Percentiles rank a stretch among this genome's conserved stretches.
Evolutionary conservation across 1,284 basidiomycete species (phyloP).

Genomic region (Malassezia psittaci): DNA sequence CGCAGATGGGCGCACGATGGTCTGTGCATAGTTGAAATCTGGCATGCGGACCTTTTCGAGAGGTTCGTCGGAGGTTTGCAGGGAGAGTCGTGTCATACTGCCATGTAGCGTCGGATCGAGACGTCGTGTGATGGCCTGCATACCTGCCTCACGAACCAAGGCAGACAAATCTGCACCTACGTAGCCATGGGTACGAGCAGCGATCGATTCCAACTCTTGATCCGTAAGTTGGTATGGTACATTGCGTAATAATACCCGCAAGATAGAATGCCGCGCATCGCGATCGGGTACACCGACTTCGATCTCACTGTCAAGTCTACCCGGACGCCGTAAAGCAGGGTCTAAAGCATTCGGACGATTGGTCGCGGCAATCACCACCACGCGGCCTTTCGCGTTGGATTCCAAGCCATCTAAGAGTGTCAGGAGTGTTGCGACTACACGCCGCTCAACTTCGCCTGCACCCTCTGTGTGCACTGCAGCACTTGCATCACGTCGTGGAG

Average conservation of each 20-base stretch:
- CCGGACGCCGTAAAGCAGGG: slow-evolving; percentile 83
- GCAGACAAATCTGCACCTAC: slow-evolving; percentile 91
- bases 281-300: slow-evolving; percentile 91
- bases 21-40: slow-evolving; percentile 67
- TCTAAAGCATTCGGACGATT: slow-evolving; percentile 96
- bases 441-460: slow-evolving; percentile 73
- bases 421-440: slow-evolving; percentile 87
- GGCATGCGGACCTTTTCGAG: background rate
- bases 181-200: slow-evolving; percentile 80
- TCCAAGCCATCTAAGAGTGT: slow-evolving; percentile 87
- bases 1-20: slow-evolving; percentile 75
- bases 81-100: slow-evolving; percentile 19
- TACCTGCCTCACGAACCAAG: slow-evolving; percentile 84
- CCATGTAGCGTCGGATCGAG: slow-evolving; percentile 11
- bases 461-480: slow-evolving; percentile 48
- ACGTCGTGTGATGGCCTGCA: slow-evolving; percentile 53
- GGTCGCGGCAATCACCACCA: slow-evolving; percentile 92
- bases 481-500: slow-evolving; percentile 70
- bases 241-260: slow-evolving; percentile 67
- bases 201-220: slow-evolving; percentile 59
- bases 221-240: slow-evolving; percentile 65
- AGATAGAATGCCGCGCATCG: slow-evolving; percentile 68
- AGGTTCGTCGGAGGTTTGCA: background rate
- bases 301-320: slow-evolving; percentile 90
- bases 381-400: slow-evolving; percentile 50